Percentiles rank a stretch among this genome's conserved stretches.
These are phyloP conservation scores for Termitomyces sp. DNA, from an alignment of 768 basidiomycete genomes.

Conservation along the genomic window DNA sequence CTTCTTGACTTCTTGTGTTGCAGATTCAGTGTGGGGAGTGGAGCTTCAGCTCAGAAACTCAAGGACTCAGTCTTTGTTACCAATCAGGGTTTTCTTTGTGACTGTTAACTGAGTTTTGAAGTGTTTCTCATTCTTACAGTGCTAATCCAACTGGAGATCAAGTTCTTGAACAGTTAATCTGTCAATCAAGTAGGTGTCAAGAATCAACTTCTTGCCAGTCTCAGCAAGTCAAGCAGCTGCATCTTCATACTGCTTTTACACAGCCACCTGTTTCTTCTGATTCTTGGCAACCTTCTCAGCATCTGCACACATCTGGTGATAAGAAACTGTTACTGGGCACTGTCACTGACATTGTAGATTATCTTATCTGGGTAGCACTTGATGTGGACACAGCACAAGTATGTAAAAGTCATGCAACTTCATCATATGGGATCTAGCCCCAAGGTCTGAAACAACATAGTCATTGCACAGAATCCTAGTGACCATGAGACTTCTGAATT, in stretches of 20 bases:
- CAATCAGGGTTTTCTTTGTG: not conserved
- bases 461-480: no score
- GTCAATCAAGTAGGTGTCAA: not conserved
- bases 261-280: not conserved
- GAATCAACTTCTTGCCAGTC: not conserved
- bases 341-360: no score
- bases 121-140: not conserved
- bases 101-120: not conserved
- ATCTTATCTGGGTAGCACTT: no score
- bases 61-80: not conserved
- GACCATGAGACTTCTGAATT: no score
- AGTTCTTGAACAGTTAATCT: not conserved
- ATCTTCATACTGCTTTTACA: not conserved
- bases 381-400: no score
- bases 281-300: not conserved
- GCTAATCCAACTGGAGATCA: constrained; percentile 3
- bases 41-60: no score
- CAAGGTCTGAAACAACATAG: no score
- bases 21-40: no score
- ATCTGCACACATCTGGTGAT: not conserved
- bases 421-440: no score
- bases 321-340: no score
- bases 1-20: no score
- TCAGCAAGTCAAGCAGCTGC: not conserved
- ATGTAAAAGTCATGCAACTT: no score